phyloP scores from a whole-genome alignment of 495 filamentous ascomycete genomes.

The Entonaema liquescens region DNA sequence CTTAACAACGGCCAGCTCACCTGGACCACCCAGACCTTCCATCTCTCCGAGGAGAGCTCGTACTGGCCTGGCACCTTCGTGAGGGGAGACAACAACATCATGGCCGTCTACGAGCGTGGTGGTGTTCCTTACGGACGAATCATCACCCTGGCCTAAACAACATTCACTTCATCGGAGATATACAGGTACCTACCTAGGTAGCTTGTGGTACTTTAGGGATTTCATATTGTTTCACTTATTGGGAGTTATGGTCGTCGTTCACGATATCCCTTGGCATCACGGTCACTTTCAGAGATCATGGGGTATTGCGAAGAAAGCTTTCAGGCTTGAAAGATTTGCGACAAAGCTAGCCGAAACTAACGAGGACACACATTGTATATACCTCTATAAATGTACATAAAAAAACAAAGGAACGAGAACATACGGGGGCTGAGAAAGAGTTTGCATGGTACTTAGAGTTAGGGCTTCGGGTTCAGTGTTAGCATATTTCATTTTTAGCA shows the following conservation, averaged over 20 bases:
- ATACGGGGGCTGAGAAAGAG: background rate
- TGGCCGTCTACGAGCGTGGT: slow-evolving; percentile 38
- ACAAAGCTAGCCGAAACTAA: background rate
- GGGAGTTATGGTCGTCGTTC: slow-evolving; percentile 15
- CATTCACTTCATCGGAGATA: background rate
- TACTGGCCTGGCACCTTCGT: slow-evolving; percentile 37
- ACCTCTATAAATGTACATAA: background rate
- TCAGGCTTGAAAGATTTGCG: background rate
- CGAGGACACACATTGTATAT: background rate
- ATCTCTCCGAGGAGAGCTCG: slow-evolving; percentile 20
- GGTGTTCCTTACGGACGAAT: slow-evolving; percentile 21
- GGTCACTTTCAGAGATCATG: background rate
- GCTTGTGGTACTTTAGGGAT: background rate
- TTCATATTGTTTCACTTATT: background rate
- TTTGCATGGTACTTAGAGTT: background rate
- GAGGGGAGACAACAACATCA: slow-evolving; percentile 7
- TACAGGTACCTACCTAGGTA: background rate
- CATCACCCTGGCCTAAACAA: slow-evolving; percentile 9
- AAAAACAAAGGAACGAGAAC: background rate
- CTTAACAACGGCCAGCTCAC: slow-evolving; percentile 12
- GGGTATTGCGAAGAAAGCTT: background rate
- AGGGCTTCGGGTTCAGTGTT: background rate
- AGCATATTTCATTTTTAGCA: background rate
- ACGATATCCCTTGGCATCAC: slow-evolving; percentile 23
- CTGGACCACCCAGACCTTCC: slow-evolving; percentile 23